Conservation (phyloP, 768 basidiomycete genomes). For the Coprinopsis cinerea region DNA sequence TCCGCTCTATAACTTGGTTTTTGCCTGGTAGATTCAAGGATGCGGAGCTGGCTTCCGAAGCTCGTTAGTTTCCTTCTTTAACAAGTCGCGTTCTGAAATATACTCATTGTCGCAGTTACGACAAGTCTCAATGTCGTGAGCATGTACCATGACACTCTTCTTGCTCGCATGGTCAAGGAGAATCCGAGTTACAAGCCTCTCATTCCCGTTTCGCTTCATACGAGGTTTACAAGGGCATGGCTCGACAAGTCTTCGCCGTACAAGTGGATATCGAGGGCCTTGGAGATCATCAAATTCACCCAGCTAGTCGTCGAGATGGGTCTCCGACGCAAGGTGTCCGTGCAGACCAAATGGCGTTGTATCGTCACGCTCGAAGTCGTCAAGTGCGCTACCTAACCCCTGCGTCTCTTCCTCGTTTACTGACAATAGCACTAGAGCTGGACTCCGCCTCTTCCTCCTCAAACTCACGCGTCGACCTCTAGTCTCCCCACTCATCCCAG, state of each 20-base stretch:
- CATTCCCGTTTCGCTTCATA: slow-evolving; percentile 70
- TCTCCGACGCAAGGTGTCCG: slow-evolving; percentile 62
- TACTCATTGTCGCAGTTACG: slow-evolving; percentile 55
- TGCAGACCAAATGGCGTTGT: slow-evolving; percentile 64
- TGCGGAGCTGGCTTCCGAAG: slow-evolving; percentile 93
- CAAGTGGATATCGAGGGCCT: slow-evolving; percentile 68
- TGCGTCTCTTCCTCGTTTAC: neutral
- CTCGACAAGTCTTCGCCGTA: slow-evolving; percentile 62
- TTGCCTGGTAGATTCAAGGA: slow-evolving; percentile 96
- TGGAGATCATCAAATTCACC: slow-evolving; percentile 74
- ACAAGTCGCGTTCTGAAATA: too few species aligned
- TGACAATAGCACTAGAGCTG: slow-evolving; percentile 42
- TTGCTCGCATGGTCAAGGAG: slow-evolving; percentile 56
- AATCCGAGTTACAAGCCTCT: slow-evolving; percentile 71
- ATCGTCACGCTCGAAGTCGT: slow-evolving; percentile 73
- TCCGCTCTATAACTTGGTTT: slow-evolving; percentile 92
- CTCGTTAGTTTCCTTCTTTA: slow-evolving; percentile 64
- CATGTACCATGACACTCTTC: slow-evolving; percentile 94
- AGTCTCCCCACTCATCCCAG: slow-evolving; percentile 73
- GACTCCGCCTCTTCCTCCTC: slow-evolving; percentile 69
- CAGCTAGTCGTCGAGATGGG: slow-evolving; percentile 91
- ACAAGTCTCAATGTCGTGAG: slow-evolving; percentile 82
- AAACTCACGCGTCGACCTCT: slow-evolving; percentile 73
- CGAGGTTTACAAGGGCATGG: slow-evolving; percentile 90
- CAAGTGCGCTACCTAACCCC: slow-evolving; percentile 55